These are phyloP conservation scores for Fusarium albidum DNA, from an alignment of 2,329 filamentous ascomycete genomes.

Conservation along the genomic window DNA sequence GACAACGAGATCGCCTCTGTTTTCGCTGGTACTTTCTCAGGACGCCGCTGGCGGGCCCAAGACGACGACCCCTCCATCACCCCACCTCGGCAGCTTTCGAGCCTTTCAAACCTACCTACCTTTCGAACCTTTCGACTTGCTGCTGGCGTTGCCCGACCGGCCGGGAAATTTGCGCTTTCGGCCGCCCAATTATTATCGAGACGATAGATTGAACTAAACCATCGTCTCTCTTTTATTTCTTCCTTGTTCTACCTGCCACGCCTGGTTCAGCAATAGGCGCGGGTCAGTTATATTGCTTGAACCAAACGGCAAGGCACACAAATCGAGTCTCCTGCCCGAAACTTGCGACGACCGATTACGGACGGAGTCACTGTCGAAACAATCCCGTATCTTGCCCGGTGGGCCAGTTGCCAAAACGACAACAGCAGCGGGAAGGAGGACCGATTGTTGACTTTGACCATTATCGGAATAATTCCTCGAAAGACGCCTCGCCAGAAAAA, in stretches of 20 bases:
- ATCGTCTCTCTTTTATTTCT: not conserved
- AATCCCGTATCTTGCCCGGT: constrained; percentile 1
- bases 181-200: constrained; percentile 6
- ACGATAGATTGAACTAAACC: not conserved
- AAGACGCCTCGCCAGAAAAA: constrained; percentile 1
- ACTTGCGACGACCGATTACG: not conserved
- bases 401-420: constrained; percentile 4
- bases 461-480: constrained; percentile 10
- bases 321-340: not conserved
- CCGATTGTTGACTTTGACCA: constrained; percentile 1
- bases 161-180: constrained; percentile 9
- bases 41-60: constrained; percentile 25
- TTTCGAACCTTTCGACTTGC: not conserved
- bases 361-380: constrained; percentile 5
- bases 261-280: not conserved
- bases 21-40: constrained; percentile 11
- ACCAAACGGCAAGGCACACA: constrained; percentile 5
- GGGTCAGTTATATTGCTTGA: not conserved
- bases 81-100: constrained; percentile 22
- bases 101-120: no score
- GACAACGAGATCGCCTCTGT: not conserved
- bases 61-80: constrained; percentile 31
- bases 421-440: not conserved
- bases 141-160: constrained; percentile 4
- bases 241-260: not conserved